phyloP scores from a whole-genome alignment of 768 basidiomycete species.

The Rhodotorula taiwanensis region DNA sequence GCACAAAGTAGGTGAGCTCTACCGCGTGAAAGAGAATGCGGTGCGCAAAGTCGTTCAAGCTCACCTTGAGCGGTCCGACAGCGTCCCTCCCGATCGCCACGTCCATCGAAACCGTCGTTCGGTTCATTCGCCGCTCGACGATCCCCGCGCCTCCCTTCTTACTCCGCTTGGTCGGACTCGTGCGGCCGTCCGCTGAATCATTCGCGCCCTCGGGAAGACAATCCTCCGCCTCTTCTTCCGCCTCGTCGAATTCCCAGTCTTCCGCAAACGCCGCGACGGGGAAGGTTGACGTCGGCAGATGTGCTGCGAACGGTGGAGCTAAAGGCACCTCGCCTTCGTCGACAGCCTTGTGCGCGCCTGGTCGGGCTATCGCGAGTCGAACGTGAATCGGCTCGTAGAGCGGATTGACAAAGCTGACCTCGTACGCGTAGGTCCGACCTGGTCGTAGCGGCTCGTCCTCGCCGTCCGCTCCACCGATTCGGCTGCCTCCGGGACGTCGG shows the following conservation, averaged over 20 bases:
- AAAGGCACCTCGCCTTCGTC: conserved; percentile 1
- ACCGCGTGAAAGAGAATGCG: too few species aligned
- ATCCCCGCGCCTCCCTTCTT: conserved; percentile 53
- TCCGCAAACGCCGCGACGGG: conserved; percentile 85
- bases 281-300: conserved; percentile 70
- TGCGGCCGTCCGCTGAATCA: conserved; percentile 41
- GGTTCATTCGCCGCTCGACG: conserved; percentile 81
- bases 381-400: conserved; percentile 93
- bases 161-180: conserved; percentile 47
- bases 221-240: conserved; percentile 56
- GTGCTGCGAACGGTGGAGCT: conserved; percentile 69
- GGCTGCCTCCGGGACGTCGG: conserved; percentile 46
- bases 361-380: conserved; percentile 59
- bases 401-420: conserved; percentile 86
- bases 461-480: background rate
- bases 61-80: conserved; percentile 67
- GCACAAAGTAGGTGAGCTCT: too few species aligned
- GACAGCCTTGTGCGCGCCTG: conserved; percentile 1
- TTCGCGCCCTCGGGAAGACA: conserved; percentile 41
- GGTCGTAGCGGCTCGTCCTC: conserved; percentile 53
- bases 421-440: conserved; percentile 77
- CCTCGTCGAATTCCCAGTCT: conserved; percentile 96
- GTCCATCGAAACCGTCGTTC: conserved; percentile 81
- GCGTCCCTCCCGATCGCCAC: conserved; percentile 76
- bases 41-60: conserved; percentile 40